Evolutionary conservation across 768 basidiomycete genomes (phyloP).

Genomic region (Plicaturopsis crispa): DNA sequence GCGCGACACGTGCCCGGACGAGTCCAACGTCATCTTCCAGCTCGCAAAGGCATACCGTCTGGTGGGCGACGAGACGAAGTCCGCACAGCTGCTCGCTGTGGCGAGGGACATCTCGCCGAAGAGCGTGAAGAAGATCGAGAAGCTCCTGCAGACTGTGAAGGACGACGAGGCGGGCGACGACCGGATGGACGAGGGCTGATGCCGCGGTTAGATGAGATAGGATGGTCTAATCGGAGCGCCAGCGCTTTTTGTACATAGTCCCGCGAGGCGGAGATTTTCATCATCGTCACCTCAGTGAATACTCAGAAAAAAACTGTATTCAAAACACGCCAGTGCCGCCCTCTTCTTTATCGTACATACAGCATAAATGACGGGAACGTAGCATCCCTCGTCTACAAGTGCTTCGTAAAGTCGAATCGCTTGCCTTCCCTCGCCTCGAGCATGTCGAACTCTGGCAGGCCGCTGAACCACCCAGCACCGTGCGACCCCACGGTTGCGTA

Average conservation of each 20-base stretch:
- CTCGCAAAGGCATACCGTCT: conserved; percentile 88
- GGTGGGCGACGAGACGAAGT: conserved; percentile 69
- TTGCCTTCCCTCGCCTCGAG: conserved; percentile 27
- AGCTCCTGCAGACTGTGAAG: conserved; percentile 61
- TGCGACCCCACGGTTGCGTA: conserved; percentile 17
- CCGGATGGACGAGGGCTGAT: conserved; percentile 72
- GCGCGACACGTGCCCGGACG: conserved; percentile 80
- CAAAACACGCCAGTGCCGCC: too few relatives aligned
- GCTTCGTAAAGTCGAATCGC: conserved; percentile 6
- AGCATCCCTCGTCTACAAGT: too few relatives aligned
- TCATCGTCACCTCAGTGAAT: too few relatives aligned
- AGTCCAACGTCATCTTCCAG: conserved; percentile 95
- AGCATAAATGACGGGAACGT: too few relatives aligned
- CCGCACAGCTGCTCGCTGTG: conserved; percentile 78
- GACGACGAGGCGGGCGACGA: conserved; percentile 53
- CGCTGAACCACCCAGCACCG: conserved; percentile 30
- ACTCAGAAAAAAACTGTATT: too few relatives aligned
- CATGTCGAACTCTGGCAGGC: conserved; percentile 27
- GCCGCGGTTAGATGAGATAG: conserved; percentile 4
- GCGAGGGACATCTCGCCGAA: conserved; percentile 95
- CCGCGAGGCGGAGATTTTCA: too few relatives aligned
- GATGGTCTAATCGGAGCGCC: too few relatives aligned
- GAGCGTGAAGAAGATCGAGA: conserved; percentile 76
- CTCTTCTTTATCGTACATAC: too few relatives aligned
- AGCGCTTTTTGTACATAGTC: too few relatives aligned